Evolutionary conservation across 73 alveolate genomes (phyloP).

Genomic region (Uronychia binucleata): DNA sequence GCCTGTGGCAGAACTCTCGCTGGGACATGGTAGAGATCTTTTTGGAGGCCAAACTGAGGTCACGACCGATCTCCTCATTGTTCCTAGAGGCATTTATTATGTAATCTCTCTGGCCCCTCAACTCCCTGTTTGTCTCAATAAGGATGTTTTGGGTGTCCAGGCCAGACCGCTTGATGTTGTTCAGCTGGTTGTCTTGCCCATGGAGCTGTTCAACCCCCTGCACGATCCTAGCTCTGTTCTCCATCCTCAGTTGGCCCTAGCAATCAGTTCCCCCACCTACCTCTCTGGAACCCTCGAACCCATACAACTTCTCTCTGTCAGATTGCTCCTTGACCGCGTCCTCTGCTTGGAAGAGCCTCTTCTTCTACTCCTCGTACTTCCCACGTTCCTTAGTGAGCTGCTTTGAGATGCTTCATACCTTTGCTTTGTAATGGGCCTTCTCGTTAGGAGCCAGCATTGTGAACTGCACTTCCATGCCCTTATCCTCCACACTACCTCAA

Average conservation of each 20-base stretch:
- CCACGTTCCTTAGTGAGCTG: not conserved
- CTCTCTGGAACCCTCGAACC: not conserved
- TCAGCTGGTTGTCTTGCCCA: not conserved
- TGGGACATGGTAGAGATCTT: not conserved
- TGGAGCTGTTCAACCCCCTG: not conserved
- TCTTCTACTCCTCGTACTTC: not conserved
- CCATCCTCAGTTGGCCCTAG: not conserved
- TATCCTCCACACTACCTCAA: too few relatives aligned
- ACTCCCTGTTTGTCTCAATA: not conserved
- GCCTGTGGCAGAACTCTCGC: slow-evolving; percentile 1
- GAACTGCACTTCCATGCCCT: not conserved
- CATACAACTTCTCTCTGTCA: not conserved
- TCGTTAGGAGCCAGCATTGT: not conserved
- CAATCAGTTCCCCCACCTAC: too few relatives aligned
- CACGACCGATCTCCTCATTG: not conserved
- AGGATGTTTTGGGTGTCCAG: not conserved
- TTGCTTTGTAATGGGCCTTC: slow-evolving; percentile 9
- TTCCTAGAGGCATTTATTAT: not conserved
- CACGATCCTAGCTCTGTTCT: not conserved
- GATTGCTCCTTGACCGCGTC: not conserved
- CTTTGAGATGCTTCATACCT: not conserved
- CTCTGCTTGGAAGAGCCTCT: not conserved
- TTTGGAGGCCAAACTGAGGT: not conserved
- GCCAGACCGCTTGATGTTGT: not conserved
- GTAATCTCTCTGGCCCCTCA: slow-evolving; percentile 1